Evolutionary conservation across 495 filamentous ascomycete genomes (phyloP).

Genomic region (Podospora pseudopauciseta): DNA sequence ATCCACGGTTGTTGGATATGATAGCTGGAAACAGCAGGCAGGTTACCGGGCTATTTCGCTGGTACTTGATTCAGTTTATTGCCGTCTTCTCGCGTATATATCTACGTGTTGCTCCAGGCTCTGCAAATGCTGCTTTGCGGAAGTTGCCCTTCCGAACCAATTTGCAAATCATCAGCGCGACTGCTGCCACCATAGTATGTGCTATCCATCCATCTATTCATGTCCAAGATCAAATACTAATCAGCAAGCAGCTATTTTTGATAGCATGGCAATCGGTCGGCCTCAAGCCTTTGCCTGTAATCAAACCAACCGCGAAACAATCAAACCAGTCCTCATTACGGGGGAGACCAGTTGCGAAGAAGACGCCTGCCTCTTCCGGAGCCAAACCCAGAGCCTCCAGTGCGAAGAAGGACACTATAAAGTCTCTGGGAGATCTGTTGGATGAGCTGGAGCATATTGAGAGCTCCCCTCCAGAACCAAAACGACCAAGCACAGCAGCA

Average conservation of each 20-base stretch:
- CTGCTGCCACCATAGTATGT: conserved; percentile 55
- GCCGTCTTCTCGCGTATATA: conserved; percentile 55
- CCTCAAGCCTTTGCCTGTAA: conserved; percentile 56
- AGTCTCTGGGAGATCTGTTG: conserved; percentile 40
- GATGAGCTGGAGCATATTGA: conserved; percentile 48
- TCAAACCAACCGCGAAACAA: conserved; percentile 24
- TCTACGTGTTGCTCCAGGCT: conserved; percentile 47
- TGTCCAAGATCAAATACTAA: conserved; percentile 9
- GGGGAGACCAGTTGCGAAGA: background rate
- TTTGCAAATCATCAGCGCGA: conserved; percentile 55
- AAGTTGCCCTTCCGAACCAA: conserved; percentile 25
- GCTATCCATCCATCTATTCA: background rate
- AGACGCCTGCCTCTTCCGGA: background rate
- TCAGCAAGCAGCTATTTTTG: conserved; percentile 36
- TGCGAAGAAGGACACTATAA: conserved; percentile 19
- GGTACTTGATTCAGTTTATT: conserved; percentile 66
- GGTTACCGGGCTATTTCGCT: conserved; percentile 60
- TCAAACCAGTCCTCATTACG: background rate
- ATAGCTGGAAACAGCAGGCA: conserved; percentile 60
- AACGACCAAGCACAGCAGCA: conserved; percentile 8
- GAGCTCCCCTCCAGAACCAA: conserved; percentile 26
- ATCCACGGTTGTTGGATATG: conserved; percentile 63
- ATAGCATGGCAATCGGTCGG: conserved; percentile 51
- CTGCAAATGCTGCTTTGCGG: conserved; percentile 13
- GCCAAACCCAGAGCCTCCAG: background rate